phyloP scores from a whole-genome alignment of 495 filamentous ascomycete genomes.

The Neurospora africana region DNA sequence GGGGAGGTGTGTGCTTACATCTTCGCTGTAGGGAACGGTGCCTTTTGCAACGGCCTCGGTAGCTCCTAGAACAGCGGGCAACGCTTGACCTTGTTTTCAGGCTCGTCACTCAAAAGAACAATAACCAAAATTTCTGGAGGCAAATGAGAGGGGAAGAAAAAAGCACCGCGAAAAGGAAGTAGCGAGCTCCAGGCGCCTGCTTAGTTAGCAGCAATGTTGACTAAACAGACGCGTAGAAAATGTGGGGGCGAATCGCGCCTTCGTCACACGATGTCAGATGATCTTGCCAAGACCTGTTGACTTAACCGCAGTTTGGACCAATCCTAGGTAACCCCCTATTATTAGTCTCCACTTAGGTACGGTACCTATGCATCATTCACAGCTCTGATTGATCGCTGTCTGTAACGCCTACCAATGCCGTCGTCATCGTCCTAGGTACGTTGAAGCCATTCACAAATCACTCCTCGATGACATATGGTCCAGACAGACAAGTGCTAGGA shows the following conservation, averaged over 20 bases:
- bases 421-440: not conserved
- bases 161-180: not conserved
- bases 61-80: not conserved
- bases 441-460: not conserved
- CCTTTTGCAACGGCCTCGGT: not conserved
- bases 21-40: not conserved
- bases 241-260: not conserved
- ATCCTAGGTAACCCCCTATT: not conserved
- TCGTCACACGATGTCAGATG: not conserved
- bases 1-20: not conserved
- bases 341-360: not conserved
- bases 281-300: not conserved
- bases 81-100: not conserved
- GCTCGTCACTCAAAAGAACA: not conserved
- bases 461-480: not conserved
- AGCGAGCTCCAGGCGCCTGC: not conserved
- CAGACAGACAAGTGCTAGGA: not conserved
- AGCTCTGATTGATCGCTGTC: not conserved
- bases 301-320: not conserved
- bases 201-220: not conserved
- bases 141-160: not conserved
- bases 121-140: not conserved
- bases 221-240: conserved; percentile 6
- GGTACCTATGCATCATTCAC: not conserved
- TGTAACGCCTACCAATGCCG: not conserved